Conservation (phyloP, 2,329 filamentous ascomycete genomes). For the Aureobasidium sp. region DNA sequence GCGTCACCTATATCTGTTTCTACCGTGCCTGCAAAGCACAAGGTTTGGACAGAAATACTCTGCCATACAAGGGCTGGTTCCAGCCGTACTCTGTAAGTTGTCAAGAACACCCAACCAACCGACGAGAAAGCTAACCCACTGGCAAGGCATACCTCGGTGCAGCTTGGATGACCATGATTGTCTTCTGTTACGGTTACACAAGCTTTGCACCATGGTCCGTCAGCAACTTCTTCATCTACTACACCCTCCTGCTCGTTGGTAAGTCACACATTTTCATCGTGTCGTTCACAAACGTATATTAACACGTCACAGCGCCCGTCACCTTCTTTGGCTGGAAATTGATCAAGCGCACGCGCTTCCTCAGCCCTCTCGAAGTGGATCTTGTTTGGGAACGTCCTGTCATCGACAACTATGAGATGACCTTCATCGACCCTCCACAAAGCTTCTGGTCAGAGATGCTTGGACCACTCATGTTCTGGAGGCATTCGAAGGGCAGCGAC, state of each 20-base stretch:
- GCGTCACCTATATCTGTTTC: constrained; percentile 52
- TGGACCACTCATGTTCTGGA: background rate
- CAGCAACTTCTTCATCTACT: constrained; percentile 41
- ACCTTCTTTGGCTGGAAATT: constrained; percentile 57
- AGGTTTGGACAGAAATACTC: constrained; percentile 41
- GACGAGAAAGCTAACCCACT: constrained; percentile 29
- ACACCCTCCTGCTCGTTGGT: constrained; percentile 40
- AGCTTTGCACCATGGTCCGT: constrained; percentile 41
- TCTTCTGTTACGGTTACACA: constrained; percentile 49
- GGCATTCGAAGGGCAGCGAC: background rate
- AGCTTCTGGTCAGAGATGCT: constrained; percentile 49
- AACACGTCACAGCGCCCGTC: constrained; percentile 29
- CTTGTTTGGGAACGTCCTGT: constrained; percentile 52
- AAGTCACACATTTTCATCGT: too few species aligned
- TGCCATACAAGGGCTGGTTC: constrained; percentile 49
- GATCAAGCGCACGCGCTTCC: constrained; percentile 49
- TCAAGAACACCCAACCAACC: constrained; percentile 32
- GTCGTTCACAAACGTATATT: too few species aligned
- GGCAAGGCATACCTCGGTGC: constrained; percentile 50
- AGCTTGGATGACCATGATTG: constrained; percentile 26
- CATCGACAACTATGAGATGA: constrained; percentile 51
- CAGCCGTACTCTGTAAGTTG: constrained; percentile 51
- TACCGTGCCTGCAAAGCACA: constrained; percentile 46
- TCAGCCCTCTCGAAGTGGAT: constrained; percentile 48
- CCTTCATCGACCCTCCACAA: constrained; percentile 39